A percentile compares a stretch with the other conserved stretches of the same genome.
Conservation (phyloP, 2,329 filamentous ascomycete genomes). For the Eutypella sp. region DNA sequence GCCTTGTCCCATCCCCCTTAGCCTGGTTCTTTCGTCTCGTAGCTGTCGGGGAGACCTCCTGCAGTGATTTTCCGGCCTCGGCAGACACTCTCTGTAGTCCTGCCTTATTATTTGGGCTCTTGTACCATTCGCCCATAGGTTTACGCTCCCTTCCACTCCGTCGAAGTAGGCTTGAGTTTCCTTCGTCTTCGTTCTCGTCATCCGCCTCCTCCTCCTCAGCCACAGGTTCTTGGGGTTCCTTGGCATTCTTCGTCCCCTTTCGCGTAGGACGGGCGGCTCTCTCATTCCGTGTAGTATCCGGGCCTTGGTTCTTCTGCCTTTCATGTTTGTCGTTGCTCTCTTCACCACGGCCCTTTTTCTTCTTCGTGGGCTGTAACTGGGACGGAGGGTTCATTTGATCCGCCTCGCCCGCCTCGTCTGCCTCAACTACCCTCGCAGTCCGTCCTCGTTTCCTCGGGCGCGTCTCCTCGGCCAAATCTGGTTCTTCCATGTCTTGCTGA, state of each 20-base stretch:
- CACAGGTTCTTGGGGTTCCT: conserved; percentile 11
- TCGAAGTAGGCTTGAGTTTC: conserved; percentile 19
- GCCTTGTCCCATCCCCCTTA: conserved; percentile 7
- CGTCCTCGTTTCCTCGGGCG: conserved; percentile 21
- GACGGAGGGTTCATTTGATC: too few species aligned
- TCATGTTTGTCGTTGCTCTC: not conserved
- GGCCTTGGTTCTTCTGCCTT: conserved; percentile 4
- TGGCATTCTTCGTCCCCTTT: conserved; percentile 5
- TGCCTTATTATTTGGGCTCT: conserved; percentile 3
- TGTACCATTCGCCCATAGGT: conserved; percentile 3
- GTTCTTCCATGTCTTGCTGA: conserved; percentile 5
- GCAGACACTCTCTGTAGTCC: too few species aligned
- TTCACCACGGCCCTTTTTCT: conserved; percentile 25
- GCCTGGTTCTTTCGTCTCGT: conserved; percentile 2
- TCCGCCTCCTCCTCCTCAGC: conserved; percentile 27
- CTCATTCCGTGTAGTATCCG: conserved; percentile 5
- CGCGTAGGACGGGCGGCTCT: conserved; percentile 9
- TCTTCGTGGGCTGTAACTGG: conserved; percentile 13
- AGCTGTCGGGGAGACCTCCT: not conserved
- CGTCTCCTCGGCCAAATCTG: conserved; percentile 13
- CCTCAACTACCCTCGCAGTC: conserved; percentile 12
- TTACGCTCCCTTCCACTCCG: conserved; percentile 18
- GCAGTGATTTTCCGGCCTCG: not conserved
- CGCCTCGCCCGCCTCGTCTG: too few species aligned
- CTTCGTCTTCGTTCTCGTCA: conserved; percentile 23